Base-by-base conservation (phyloP, 1,284 basidiomycete species). In the Taiwanofungus camphoratus region DNA sequence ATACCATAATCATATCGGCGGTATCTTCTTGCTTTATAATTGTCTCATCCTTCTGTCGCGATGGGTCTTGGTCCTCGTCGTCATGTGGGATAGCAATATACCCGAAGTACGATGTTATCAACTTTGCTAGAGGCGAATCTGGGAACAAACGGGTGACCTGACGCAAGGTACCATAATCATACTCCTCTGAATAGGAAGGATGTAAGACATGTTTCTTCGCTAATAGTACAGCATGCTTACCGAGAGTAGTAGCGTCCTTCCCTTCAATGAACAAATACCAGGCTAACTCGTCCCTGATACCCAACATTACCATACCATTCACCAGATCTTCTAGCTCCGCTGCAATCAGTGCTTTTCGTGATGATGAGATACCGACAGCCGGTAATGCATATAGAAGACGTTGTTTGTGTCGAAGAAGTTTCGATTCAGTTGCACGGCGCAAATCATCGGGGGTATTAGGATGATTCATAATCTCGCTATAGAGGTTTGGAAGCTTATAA, bases 231-330 rank as follows among this genome's bases (percentile, higher is more conserved):
- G n/a, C n/a, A n/a, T n/a, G 60, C 77, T 54, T 57, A 91, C 87
- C 76, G 9, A 91, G 70, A 6, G 71, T 71, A n/a, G 75, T 75
- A 34, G 71, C 72, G 57, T 98, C 84, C 37, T 71, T 77, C 53
- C 82, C 79, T 56, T 98, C 91, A 31, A 98, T 69, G 49, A 74
- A 80, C 15, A 90, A 63, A 24, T 66, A 73, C 92, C 92, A 96
- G 0, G 89, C 88, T 12, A 84, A 54, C 51, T 86, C 80, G 54
- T 94, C 82, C 0, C 79, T 74, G n/a, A 92, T 73, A 22, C 72
- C 69, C 22, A 96, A 68, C 5, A 92, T 64, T 8, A 94, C 77
- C 36, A 80, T 76, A 2, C 89, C 92, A 13, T 74, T 66, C 1
- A 87, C 73, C 36, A 94, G 65, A 5, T 77, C 74, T 39, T 87